Base-by-base conservation (phyloP, 148 eudicot genomes). In the Silene uniflora region DNA sequence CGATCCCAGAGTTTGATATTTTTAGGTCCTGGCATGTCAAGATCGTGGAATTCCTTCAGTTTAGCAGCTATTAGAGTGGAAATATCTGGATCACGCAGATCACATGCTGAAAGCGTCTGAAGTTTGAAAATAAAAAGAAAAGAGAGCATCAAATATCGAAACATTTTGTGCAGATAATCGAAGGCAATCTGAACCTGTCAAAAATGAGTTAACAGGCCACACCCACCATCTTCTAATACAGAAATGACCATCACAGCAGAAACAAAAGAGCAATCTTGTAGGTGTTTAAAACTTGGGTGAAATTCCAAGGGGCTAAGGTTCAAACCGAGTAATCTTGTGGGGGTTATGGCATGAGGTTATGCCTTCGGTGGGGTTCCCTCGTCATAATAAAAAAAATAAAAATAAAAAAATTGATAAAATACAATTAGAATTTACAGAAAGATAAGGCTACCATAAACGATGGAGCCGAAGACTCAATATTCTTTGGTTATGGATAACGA, bases 21-120 rank as follows among this genome's bases (percentile, higher is more conserved):
- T 85, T 85, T 90, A 19, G 91, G 71, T 70, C 98, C 98, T 67
- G 98, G 98, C 97, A 93, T 89, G 71, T 87, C 86, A 76, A 93
- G 89, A 58, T 82, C 78, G 81, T 93, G 94, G 76, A 91, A 91
- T 81, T 93, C 98, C 86, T 77, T 91, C 88, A 91, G 71, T 82
- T 93, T 93, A 74, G 91, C 74, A 55, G 98, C 98, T 82, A 93
- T 90, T 29, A 88, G 85, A 44, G 86, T 80, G 82, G 95, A 93
- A 77, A 89, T 90, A 62, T 90, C 91, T 17, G 89, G 87, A 83
- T 91, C 94, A 79, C 88, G 88, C 73, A 91, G 76, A 80, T 93
- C 98, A 87, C 81, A 56, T 18, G 98, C 97, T 70, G 95, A 82
- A 56, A 93, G 81, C 49, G 98, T 93, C 98, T 93, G 90, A 27